Base-by-base conservation (phyloP, 306 rosid species). In the Fagus crenata region DNA sequence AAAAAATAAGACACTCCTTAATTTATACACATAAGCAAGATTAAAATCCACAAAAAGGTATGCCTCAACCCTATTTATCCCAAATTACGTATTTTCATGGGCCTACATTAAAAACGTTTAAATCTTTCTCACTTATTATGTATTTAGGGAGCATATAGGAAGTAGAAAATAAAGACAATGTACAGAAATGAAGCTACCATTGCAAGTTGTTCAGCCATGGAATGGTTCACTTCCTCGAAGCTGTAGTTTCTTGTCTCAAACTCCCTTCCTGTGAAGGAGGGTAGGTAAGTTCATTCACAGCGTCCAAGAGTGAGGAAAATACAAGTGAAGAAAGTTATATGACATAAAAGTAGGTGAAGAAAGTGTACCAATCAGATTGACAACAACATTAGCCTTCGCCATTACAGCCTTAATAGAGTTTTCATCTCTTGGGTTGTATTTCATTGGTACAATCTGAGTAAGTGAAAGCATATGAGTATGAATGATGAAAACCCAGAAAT, bases 391-490 rank as follows among this genome's bases (percentile, higher is more conserved):
- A 80, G 99, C 97, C 89, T 89, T 96, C 5, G 99, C 97, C 97
- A 92, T 85, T 51, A 91, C 99, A 69, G 99, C 98, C 85, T 96
- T 96, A 72, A 96, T 83, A n/a, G 99, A 96, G 81, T 55, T 76
- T 86, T 92, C 99, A 79, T 96, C 98, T 77, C 98, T 89, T 64
- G 99, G 98, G 82, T 96, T 83, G 86, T 89, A 96, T 87, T 96
- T 68, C 99, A 96, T 96, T 40, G 99, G 99, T 67, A 96, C 98
- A 71, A 96, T 89, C 98, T 96, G 89, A 33, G 71, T 33, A 81
- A 42, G 61, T 75, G 58, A 84, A 83, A n/a, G n/a, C n/a, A n/a
- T n/a, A n/a, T n/a, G n/a, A n/a, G n/a, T n/a, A n/a, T n/a, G n/a
- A n/a, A n/a, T n/a, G n/a, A n/a, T n/a, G n/a, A n/a, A n/a, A n/a